Evolutionary conservation across 1,139 yeast species (phyloP).

Genomic region (Sugiyamaella japonica): DNA sequence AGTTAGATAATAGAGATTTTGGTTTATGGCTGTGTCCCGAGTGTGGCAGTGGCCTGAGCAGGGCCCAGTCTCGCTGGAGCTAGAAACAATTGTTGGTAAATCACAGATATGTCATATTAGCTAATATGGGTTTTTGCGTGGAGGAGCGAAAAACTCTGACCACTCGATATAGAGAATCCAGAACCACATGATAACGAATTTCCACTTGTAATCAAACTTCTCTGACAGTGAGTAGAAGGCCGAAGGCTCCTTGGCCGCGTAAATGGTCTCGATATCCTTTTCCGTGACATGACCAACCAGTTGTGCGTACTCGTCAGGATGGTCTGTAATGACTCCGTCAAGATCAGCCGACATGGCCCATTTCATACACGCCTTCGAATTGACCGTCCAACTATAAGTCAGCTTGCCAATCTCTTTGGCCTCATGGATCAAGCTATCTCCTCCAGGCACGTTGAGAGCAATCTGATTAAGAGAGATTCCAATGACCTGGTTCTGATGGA

Average conservation of each 20-base stretch:
- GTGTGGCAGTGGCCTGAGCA: conserved; percentile 1
- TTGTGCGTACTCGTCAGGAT: conserved; percentile 45
- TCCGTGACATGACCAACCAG: conserved; percentile 22
- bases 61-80: conserved; percentile 9
- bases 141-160: conserved; percentile 10
- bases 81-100: neutral
- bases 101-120: neutral
- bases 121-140: conserved; percentile 10
- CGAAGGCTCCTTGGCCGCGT: conserved; percentile 20
- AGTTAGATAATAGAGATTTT: no score
- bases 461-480: conserved; percentile 48
- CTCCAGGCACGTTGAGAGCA: conserved; percentile 47
- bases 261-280: conserved; percentile 25
- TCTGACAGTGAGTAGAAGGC: conserved; percentile 12
- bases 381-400: conserved; percentile 83
- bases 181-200: conserved; percentile 13
- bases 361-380: conserved; percentile 47
- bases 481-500: conserved; percentile 41
- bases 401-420: conserved; percentile 49
- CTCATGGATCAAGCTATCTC: conserved; percentile 41
- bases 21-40: no score
- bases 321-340: conserved; percentile 64
- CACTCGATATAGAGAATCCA: conserved; percentile 11
- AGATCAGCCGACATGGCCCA: conserved; percentile 51
- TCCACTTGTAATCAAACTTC: neutral